A percentile compares a stretch with the other conserved stretches of the same genome.
phyloP scores from a whole-genome alignment of 306 rosid genomes.

The Astragalus membranaceus region DNA sequence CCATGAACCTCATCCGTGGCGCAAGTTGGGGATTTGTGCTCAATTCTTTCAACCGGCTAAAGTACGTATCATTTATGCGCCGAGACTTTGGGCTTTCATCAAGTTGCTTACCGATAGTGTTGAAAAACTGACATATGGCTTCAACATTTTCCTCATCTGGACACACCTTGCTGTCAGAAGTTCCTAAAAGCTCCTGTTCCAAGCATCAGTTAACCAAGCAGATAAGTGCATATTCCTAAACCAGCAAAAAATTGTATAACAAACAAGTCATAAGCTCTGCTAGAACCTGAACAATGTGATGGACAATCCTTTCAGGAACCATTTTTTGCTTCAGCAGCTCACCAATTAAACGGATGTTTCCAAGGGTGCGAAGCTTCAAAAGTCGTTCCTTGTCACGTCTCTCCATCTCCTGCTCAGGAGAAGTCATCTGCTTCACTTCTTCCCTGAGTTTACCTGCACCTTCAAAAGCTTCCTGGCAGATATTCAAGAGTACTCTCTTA shows the following conservation, averaged over 20 bases:
- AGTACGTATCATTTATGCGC: constrained; percentile 73
- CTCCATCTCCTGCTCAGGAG: constrained; percentile 84
- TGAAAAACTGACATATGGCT: constrained; percentile 92
- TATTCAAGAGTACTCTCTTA: constrained; percentile 78
- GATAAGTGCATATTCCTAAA: constrained; percentile 5
- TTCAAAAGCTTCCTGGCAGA: constrained; percentile 98
- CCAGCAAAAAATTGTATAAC: constrained; percentile 6
- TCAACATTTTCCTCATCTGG: constrained; percentile 98
- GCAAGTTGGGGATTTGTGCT: constrained; percentile 64
- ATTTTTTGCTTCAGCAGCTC: constrained; percentile 98
- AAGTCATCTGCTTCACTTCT: constrained; percentile 75
- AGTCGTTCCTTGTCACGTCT: constrained; percentile 82
- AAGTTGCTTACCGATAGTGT: constrained; percentile 97
- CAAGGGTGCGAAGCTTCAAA: constrained; percentile 85
- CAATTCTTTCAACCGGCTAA: constrained; percentile 70
- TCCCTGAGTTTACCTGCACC: constrained; percentile 77
- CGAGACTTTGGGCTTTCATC: constrained; percentile 72
- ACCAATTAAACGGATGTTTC: constrained; percentile 91
- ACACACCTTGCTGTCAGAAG: constrained; percentile 59
- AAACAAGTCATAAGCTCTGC: constrained; percentile 13
- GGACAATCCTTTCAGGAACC: constrained; percentile 96
- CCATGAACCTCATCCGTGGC: constrained; percentile 82
- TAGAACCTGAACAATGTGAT: constrained; percentile 87
- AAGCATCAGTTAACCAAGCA: constrained; percentile 15
- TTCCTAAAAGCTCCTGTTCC: constrained; percentile 83